Evolutionary conservation across 169 alveolate genomes (phyloP).

Genomic region (Theileria orientalis): DNA sequence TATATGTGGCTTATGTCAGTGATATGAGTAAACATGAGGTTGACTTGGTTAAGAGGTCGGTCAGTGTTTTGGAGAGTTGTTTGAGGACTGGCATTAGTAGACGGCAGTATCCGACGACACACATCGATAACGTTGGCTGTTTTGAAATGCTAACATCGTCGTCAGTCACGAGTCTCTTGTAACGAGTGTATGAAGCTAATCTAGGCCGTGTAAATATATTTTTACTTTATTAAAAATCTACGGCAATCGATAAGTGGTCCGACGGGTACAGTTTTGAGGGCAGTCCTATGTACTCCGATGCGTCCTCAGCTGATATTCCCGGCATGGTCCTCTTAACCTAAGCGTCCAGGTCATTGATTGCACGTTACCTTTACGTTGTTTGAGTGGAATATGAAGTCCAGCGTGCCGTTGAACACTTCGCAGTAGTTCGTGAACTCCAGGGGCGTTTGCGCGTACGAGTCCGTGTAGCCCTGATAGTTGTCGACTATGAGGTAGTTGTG

Average conservation of each 20-base stretch:
- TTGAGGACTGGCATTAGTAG: slow-evolving; percentile 11
- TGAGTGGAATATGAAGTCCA: slow-evolving; percentile 61
- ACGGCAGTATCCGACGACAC: slow-evolving; percentile 22
- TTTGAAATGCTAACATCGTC: background rate
- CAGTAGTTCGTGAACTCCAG: slow-evolving; percentile 54
- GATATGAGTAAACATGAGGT: background rate
- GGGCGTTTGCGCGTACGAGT: slow-evolving; percentile 29
- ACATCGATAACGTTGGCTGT: background rate
- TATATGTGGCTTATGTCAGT: slow-evolving; percentile 8
- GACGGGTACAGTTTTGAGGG: slow-evolving; percentile 65
- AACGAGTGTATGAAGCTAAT: too few species aligned
- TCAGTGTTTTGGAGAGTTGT: background rate
- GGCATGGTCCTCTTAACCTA: slow-evolving; percentile 62
- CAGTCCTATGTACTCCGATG: slow-evolving; percentile 45
- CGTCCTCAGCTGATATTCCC: slow-evolving; percentile 55
- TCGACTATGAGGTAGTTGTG: slow-evolving; percentile 26
- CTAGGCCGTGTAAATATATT: too few species aligned
- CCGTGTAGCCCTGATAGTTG: slow-evolving; percentile 42
- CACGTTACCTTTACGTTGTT: slow-evolving; percentile 37
- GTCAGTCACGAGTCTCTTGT: slow-evolving; percentile 15
- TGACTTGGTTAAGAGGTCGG: background rate
- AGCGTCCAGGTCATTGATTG: background rate
- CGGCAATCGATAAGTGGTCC: slow-evolving; percentile 66
- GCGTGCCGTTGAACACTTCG: slow-evolving; percentile 57
- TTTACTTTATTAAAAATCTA: slow-evolving; percentile 40